Base-by-base conservation (phyloP, 306 rosid species). In the Hippophae rhamnoides region DNA sequence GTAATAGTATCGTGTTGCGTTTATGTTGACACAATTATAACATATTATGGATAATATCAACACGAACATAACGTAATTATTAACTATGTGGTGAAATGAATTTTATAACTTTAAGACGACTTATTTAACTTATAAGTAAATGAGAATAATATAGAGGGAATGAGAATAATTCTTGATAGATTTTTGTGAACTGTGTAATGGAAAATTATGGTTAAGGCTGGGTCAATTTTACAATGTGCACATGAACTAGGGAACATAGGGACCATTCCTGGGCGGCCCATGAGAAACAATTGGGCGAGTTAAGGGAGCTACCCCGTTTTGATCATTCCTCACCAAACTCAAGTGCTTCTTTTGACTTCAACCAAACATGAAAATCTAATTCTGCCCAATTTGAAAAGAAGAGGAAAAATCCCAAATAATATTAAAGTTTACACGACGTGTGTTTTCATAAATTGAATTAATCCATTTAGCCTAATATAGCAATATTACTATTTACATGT, bases 221-320 rank as follows among this genome's bases (percentile, higher is more conserved):
- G 67, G 63, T 31, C 69, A 11, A 57, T 14, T 58, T 69, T 54
- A 66, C 57, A 31, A 57, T 41, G 0, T 4, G 69, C 58, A 26
- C 10, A 63, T 55, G 6, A 12, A 38, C 40, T 4, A 41, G 83
- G 78, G 68, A 67, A 61, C 85, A 76, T 0, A 46, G 42, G 54
- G 54, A 58, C 66, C 63, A 60, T 41, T 54, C 54, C 57, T 23
- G 47, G 67, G 69, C 27, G 56, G 62, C 61, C 56, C 27, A 54
- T 54, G 23, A 66, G 74, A 23, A 41, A 52, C 71, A 72, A 61
- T 40, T 42, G 56, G 46, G 44, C 43, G 61, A 63, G 63, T 75
- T 60, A 49, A 73, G 71, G 68, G 55, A 64, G 62, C 68, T 46
- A 27, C 12, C 12, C 13, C 8, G 10, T 25, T 47, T 2, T 6